Evolutionary conservation across 129 eudicot genomes (phyloP).

Genomic region (Helichrysum umbraculigerum): DNA sequence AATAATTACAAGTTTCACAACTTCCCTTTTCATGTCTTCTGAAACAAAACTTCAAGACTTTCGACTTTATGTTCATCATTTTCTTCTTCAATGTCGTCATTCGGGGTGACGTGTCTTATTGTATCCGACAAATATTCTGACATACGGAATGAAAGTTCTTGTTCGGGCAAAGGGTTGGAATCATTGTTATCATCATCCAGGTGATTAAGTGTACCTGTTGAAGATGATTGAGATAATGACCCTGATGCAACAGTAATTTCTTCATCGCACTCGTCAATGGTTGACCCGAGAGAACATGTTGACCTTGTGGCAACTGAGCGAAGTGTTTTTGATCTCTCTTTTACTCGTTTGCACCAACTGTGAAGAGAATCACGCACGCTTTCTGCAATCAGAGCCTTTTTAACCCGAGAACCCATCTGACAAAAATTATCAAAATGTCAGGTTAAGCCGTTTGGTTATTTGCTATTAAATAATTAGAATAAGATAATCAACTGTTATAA

Average conservation of each 20-base stretch:
- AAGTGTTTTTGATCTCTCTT: conserved; percentile 71
- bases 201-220: conserved; percentile 58
- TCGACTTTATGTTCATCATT: conserved; percentile 36
- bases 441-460: neutral
- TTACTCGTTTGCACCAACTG: conserved; percentile 97
- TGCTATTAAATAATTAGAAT: neutral
- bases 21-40: conserved; percentile 43
- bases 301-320: conserved; percentile 83
- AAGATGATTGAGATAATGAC: conserved; percentile 76
- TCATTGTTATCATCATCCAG: conserved; percentile 36
- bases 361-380: conserved; percentile 96
- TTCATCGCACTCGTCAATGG: conserved; percentile 85
- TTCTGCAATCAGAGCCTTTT: conserved; percentile 88
- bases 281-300: conserved; percentile 75
- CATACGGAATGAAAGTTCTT: conserved; percentile 53
- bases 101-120: conserved; percentile 27
- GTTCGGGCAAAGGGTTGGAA: conserved; percentile 27
- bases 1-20: neutral
- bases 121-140: conserved; percentile 48
- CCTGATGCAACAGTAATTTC: conserved; percentile 76
- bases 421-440: neutral
- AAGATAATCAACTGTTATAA: no score
- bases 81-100: conserved; percentile 37
- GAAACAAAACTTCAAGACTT: conserved; percentile 61
- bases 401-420: conserved; percentile 94